Evolutionary conservation across 805 yeast genomes (phyloP).

Genomic region (Yamadazyma tumulicola): DNA sequence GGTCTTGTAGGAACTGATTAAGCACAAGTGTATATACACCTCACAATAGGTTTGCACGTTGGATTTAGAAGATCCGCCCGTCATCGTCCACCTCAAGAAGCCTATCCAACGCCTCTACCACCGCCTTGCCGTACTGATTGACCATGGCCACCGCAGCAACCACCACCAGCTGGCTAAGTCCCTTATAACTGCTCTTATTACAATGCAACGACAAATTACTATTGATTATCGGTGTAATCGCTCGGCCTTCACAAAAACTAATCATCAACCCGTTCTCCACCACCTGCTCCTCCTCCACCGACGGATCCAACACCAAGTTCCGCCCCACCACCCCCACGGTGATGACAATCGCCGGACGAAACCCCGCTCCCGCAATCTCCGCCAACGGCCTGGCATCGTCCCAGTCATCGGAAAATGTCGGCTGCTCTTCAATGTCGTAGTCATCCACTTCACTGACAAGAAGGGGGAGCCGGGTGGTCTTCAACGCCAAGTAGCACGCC

Average conservation of each 20-base stretch:
- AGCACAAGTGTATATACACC: no score
- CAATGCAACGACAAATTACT: slow-evolving; percentile 56
- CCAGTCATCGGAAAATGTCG: slow-evolving; percentile 90
- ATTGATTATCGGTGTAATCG: slow-evolving; percentile 71
- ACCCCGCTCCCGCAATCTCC: slow-evolving; percentile 16
- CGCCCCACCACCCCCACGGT: slow-evolving; percentile 72
- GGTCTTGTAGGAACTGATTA: no score
- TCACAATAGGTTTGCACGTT: no score
- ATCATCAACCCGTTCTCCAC: slow-evolving; percentile 78
- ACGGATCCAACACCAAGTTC: slow-evolving; percentile 76
- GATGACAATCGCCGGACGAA: slow-evolving; percentile 73
- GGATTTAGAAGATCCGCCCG: slow-evolving; percentile 22
- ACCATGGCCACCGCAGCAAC: slow-evolving; percentile 56
- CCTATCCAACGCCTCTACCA: slow-evolving; percentile 55
- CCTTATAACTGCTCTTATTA: slow-evolving; percentile 46
- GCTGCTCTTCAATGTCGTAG: slow-evolving; percentile 78
- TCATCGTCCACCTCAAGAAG: slow-evolving; percentile 41
- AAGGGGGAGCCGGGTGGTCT: slow-evolving; percentile 71
- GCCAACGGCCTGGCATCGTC: slow-evolving; percentile 50
- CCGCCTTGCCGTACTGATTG: slow-evolving; percentile 56
- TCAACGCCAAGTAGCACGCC: slow-evolving; percentile 77
- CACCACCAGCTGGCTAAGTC: slow-evolving; percentile 48
- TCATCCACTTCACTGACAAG: slow-evolving; percentile 67
- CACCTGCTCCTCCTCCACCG: slow-evolving; percentile 83
- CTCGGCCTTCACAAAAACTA: slow-evolving; percentile 65